A percentile compares a stretch with the other conserved stretches of the same genome.
phyloP scores from a whole-genome alignment of 495 filamentous ascomycete genomes.

The Xylaria bambusicola region DNA sequence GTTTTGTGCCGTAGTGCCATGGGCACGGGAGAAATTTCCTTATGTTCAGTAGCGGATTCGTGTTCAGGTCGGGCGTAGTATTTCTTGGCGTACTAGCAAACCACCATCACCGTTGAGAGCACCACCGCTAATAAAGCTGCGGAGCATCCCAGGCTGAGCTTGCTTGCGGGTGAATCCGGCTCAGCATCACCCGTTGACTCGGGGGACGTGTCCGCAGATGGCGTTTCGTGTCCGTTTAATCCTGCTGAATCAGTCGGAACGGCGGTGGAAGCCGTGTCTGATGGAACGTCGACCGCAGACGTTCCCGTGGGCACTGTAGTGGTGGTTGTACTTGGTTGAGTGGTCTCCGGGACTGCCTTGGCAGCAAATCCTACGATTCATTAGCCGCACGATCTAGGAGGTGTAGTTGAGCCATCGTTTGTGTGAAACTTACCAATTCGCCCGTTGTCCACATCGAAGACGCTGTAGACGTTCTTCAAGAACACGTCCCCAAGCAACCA shows the following conservation, averaged over 20 bases:
- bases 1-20: neutral
- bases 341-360: constrained; percentile 29
- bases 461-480: constrained; percentile 85
- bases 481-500: constrained; percentile 86
- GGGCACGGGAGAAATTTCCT: too few relatives aligned
- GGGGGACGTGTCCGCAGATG: neutral
- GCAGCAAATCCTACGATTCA: constrained; percentile 39
- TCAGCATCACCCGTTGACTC: neutral
- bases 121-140: constrained; percentile 3
- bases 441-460: constrained; percentile 70
- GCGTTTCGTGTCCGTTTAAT: constrained; percentile 12
- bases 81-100: too few relatives aligned
- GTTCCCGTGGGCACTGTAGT: constrained; percentile 19
- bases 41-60: too few relatives aligned
- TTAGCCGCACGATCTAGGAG: neutral
- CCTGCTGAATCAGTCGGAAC: neutral
- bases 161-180: constrained; percentile 3
- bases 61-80: too few relatives aligned
- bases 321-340: constrained; percentile 16
- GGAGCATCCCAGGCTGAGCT: constrained; percentile 4
- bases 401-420: neutral
- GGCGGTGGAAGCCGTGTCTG: neutral
- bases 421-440: constrained; percentile 49
- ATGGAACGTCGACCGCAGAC: neutral
- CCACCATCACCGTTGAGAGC: constrained; percentile 4